Evolutionary conservation across 306 rosid species (phyloP), one percentile per base, ranked within the genome.

Genomic region (Citrullus amarus): DNA sequence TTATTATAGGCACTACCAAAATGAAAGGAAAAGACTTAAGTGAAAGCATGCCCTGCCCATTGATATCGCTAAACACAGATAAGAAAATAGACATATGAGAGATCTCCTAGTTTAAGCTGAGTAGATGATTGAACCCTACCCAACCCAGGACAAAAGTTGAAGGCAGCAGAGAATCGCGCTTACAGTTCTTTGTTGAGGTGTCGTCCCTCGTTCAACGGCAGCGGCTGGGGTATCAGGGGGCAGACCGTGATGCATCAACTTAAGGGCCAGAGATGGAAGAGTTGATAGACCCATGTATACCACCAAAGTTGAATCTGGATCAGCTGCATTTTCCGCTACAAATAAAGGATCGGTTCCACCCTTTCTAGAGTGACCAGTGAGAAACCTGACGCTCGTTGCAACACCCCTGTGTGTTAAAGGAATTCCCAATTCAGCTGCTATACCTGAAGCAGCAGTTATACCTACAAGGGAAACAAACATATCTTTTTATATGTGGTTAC

Each of bases 271-370:
- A 44, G 98, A 85, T 59, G 97, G 98, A 75, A 95, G 89, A 51
- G 98, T 95, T 36, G 97, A 89, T 79, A 95, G 85, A 65, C 98
- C 98, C 98, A 95, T 95, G 78, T 95, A 92, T 70, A 95, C 92
- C 59, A 95, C 97, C 88, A 92, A 85, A 80, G 98, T 92, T 5
- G 96, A 88, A 72, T 95, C 95, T 51, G 89, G 85, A 81, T 94
- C 97, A 3, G 95, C 96, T 54, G 96, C 97, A 83, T 90, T 94
- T 87, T 92, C 96, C 4, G 96, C 97, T 32, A 92, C 95, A 80
- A 89, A 95, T 12, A 95, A 82, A 75, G 98, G 98, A 86, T 92
- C 95, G 2, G 88, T 80, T 82, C 98, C 96, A 77, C 98, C 98
- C 81, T 92, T 91, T 79, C 96, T 91, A 18, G 96, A 91, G 83